Percentiles rank a stretch among this genome's conserved stretches.
Evolutionary conservation across 768 basidiomycete genomes (phyloP).

Genomic region (Psilocybe sp.): DNA sequence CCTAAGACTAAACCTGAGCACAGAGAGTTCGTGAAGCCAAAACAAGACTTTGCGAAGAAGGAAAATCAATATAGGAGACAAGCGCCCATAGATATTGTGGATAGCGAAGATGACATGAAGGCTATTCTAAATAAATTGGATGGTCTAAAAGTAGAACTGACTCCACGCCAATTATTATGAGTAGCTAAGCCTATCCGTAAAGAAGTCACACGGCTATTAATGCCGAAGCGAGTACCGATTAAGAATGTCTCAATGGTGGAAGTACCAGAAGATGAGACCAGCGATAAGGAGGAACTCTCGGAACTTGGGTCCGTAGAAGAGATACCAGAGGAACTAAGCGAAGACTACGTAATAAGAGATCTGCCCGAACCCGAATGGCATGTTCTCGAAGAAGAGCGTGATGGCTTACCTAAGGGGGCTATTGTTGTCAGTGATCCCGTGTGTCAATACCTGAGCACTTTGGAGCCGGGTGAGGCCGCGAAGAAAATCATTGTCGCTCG

Average conservation of each 20-base stretch:
- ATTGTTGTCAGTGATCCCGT: background rate
- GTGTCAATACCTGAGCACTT: background rate
- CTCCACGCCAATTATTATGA: background rate
- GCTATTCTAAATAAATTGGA: background rate
- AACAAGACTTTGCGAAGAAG: background rate
- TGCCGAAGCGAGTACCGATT: background rate
- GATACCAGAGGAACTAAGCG: background rate
- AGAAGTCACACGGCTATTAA: background rate
- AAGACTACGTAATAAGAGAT: background rate
- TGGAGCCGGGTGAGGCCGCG: background rate
- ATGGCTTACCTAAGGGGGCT: background rate
- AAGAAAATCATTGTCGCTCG: background rate
- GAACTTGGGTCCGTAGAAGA: too few relatives aligned
- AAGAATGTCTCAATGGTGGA: too few relatives aligned
- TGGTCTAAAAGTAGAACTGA: background rate
- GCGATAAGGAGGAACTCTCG: too few relatives aligned
- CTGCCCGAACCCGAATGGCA: background rate
- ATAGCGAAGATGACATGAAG: background rate
- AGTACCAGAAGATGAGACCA: too few relatives aligned
- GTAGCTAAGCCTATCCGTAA: background rate
- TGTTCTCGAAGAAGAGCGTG: background rate
- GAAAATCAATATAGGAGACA: background rate
- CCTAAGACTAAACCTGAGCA: background rate
- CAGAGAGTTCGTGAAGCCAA: background rate
- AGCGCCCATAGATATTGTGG: background rate